Conservation (phyloP, 2,329 filamentous ascomycete genomes). For the Fusarium luffae region DNA sequence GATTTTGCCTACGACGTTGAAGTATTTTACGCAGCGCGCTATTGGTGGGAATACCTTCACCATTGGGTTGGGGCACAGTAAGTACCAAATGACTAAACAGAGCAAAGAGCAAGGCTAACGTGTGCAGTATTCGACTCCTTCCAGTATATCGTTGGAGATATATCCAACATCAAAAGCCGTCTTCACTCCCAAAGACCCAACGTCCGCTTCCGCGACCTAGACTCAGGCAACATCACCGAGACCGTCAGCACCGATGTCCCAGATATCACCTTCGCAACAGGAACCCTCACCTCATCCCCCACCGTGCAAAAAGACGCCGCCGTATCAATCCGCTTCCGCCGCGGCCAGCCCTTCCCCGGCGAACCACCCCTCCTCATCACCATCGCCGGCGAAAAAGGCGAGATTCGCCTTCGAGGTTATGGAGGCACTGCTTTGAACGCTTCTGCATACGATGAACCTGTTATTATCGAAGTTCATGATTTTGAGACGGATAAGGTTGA, state of each 20-base stretch:
- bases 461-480: conserved; percentile 63
- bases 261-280: conserved; percentile 55
- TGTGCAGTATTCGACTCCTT: conserved; percentile 58
- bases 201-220: conserved; percentile 50
- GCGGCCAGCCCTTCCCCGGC: conserved; percentile 61
- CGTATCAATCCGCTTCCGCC: conserved; percentile 58
- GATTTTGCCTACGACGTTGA: conserved; percentile 48
- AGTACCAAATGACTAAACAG: no score
- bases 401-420: conserved; percentile 55
- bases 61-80: conserved; percentile 57
- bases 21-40: conserved; percentile 61
- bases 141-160: conserved; percentile 59
- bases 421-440: conserved; percentile 48
- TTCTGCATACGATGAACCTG: conserved; percentile 47
- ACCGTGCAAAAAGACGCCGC: conserved; percentile 51
- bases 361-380: conserved; percentile 60
- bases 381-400: conserved; percentile 63
- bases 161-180: conserved; percentile 52
- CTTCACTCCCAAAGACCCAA: conserved; percentile 59
- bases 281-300: conserved; percentile 47
- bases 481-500: conserved; percentile 58
- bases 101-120: no score
- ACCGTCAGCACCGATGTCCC: conserved; percentile 56
- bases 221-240: conserved; percentile 47
- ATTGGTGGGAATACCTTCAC: conserved; percentile 59